Evolutionary conservation across 23 red algal species (phyloP).

Genomic region (Agarophyton chilense): DNA sequence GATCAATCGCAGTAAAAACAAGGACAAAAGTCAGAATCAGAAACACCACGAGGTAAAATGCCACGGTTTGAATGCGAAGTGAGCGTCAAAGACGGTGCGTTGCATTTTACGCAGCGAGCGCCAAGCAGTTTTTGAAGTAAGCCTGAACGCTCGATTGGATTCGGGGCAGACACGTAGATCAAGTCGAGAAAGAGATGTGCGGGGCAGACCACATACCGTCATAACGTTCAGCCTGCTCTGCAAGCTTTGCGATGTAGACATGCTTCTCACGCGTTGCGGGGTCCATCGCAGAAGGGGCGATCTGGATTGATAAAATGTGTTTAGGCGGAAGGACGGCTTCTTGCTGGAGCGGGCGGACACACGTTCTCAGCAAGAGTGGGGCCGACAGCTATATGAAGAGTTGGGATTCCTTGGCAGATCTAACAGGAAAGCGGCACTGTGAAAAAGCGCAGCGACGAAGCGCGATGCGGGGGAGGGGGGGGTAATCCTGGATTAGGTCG

Average conservation of each 20-base stretch:
- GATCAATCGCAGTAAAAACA: neutral
- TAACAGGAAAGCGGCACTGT: neutral
- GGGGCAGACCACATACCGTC: slow-evolving; percentile 74
- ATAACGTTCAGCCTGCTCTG: slow-evolving; percentile 99
- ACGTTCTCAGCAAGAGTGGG: neutral
- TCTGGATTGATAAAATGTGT: neutral
- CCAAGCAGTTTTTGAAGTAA: neutral
- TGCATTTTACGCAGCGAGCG: neutral
- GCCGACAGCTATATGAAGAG: neutral
- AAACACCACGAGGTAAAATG: neutral
- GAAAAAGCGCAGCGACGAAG: neutral
- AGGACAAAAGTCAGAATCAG: neutral
- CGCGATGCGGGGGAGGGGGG: neutral
- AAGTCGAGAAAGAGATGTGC: slow-evolving; percentile 1
- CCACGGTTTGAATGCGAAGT: neutral
- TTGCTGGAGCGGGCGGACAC: neutral
- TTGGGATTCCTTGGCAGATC: neutral
- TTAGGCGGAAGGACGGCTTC: neutral
- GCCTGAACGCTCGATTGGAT: neutral
- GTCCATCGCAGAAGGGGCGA: slow-evolving; percentile 80
- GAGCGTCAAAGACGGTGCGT: neutral
- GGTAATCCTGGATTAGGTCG: neutral
- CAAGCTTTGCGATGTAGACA: slow-evolving; percentile 97
- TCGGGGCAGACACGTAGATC: neutral
- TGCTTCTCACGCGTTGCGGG: slow-evolving; percentile 84